Evolutionary conservation across 805 yeast genomes (phyloP), one percentile per base, ranked within the genome.

Genomic region (Saccharomycopsis fibuligera): DNA sequence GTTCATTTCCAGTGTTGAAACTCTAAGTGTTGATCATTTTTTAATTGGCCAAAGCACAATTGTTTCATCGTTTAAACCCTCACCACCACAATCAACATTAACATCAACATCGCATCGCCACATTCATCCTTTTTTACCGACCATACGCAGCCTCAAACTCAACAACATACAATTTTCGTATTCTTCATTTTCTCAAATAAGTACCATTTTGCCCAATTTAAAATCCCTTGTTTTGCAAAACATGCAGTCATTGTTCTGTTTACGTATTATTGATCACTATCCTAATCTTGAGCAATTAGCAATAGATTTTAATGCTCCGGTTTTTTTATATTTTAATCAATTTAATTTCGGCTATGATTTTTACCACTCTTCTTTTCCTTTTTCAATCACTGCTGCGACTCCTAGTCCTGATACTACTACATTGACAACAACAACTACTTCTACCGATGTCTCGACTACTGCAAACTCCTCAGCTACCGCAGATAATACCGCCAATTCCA

Each of bases 261-360:
- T 38, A 9, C 41, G 41, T 10, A 21, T 38, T 14, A 23, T 38
- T n/a, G 41, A 38, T 5, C 6, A 38, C 25, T 10, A 12, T 6
- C 24, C 41, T 12, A 5, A 10, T 5, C n/a, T 38, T 6, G 29
- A 12, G 6, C 16, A 19, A 10, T 14, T 42, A 9, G 33, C 36
- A 5, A 29, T 42, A 29, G 47, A 43, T 31, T 43, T 43, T 36
- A 14, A n/a, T 14, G 21, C 40, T 5, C 40, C 9, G 29, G 40
- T 43, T 16, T 43, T 43, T 21, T 16, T 17, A 5, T 35, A 33
- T 21, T 43, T 43, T 27, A 35, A 31, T 22, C 47, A 43, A 30
- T 43, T 19, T 31, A 12, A 23, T n/a, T 35, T 17, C 25, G 47
- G 47, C 17, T 43, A 43, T 27, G 47, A 43, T 31, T 43, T 43